Evolutionary conservation across 73 alveolate genomes (phyloP).

Genomic region (Tetrahymena elliotti): DNA sequence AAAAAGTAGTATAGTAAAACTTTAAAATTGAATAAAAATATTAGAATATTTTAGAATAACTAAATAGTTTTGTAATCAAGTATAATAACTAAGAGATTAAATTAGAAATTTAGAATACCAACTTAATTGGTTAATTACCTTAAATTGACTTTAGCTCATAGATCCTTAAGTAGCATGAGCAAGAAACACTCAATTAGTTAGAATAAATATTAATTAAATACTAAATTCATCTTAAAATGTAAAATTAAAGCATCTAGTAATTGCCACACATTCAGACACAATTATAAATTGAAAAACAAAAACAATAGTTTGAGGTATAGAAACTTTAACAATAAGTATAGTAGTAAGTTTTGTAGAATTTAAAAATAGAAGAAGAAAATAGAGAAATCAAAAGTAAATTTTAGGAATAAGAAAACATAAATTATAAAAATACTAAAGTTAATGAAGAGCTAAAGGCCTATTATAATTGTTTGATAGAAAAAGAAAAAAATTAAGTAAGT

Average conservation of each 20-base stretch:
- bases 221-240: not conserved
- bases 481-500: not conserved
- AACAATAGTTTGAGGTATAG: not conserved
- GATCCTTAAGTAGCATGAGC: not conserved
- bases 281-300: not conserved
- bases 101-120: not conserved
- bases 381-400: not conserved
- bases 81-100: not conserved
- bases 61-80: not conserved
- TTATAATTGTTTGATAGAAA: not conserved
- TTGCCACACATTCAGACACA: not conserved
- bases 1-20: not conserved
- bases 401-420: not conserved
- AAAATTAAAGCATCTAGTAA: too few relatives aligned
- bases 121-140: not conserved
- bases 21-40: too few relatives aligned
- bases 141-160: not conserved
- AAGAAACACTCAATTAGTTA: not conserved
- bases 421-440: not conserved
- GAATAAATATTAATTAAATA: not conserved
- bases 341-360: not conserved
- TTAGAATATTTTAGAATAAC: not conserved
- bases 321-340: not conserved
- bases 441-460: not conserved
- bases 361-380: not conserved